Evolutionary conservation across 257 asterid genomes (phyloP).

Genomic region (Haberlea rhodopensis): DNA sequence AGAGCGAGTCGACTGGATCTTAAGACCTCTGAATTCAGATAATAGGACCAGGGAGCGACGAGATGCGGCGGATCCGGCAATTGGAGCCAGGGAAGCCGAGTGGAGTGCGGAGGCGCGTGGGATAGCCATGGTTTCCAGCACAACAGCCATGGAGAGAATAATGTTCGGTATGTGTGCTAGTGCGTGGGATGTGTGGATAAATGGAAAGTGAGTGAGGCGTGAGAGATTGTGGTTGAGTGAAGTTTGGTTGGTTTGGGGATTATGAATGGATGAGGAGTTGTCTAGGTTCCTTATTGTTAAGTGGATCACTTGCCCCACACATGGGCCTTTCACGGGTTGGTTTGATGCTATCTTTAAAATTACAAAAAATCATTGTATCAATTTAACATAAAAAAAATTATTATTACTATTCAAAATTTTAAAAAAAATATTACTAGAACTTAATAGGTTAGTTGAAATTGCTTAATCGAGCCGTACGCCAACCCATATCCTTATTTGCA

Average conservation of each 20-base stretch:
- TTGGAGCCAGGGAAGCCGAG: slow-evolving; percentile 46
- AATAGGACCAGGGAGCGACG: slow-evolving; percentile 41
- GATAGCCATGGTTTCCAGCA: slow-evolving; percentile 60
- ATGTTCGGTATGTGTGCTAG: slow-evolving; percentile 16
- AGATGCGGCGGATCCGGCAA: slow-evolving; percentile 39
- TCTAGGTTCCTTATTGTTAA: background rate
- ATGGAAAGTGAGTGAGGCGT: slow-evolving; percentile 15
- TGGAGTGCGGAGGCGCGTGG: slow-evolving; percentile 69
- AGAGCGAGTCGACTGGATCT: slow-evolving; percentile 55
- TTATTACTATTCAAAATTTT: no score
- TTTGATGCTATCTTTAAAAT: no score
- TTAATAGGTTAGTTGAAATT: no score
- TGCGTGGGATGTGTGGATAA: slow-evolving; percentile 29
- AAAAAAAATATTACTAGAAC: no score
- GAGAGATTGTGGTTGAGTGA: slow-evolving; percentile 29
- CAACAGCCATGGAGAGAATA: slow-evolving; percentile 38
- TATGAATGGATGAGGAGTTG: slow-evolving; percentile 32
- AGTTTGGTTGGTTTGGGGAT: slow-evolving; percentile 27
- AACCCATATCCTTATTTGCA: no score
- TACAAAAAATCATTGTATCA: no score
- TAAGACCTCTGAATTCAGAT: slow-evolving; percentile 59
- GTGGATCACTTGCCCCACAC: slow-evolving; percentile 40
- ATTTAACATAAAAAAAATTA: no score
- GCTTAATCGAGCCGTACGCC: no score
- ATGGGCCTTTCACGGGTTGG: background rate